Evolutionary conservation across 2,329 filamentous ascomycete species (phyloP), one percentile per base, ranked within the genome.

Genomic region (Alternaria gansuensis): DNA sequence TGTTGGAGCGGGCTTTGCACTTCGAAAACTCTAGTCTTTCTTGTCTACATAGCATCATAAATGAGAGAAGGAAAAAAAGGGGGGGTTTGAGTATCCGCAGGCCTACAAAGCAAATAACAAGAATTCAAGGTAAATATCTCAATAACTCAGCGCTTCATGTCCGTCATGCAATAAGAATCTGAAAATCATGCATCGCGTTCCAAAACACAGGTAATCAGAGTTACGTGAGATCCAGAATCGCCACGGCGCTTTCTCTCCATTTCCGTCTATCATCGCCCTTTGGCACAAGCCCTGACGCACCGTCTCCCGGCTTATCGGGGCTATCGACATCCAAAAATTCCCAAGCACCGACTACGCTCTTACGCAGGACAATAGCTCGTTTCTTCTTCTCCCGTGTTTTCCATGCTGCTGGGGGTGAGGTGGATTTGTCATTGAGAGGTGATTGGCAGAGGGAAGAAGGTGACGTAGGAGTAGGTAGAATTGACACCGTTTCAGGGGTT

Each of bases 211-310:
- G 8, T 21, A 34, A 10, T 13, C 9, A n/a, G 5, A 8, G 34
- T 17, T 33, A 73, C 26, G 63, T 74, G 53, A 78, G 48, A 65
- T 78, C 75, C 52, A 78, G 54, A 40, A 75, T 57, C 52, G 76
- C 74, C 37, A 78, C 67, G 43, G 74, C 70, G 28, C 76, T 78
- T 54, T 75, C 73, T 37, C 75, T 62, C 75, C 75, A 78, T 51
- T 60, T 67, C 41, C 68, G 58, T 54, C 72, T 67, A 56, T 68
- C 67, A 39, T 65, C 73, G 14, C 67, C 71, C 53, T 69, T 73
- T 24, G 52, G 39, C 21, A 63, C 50, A 8, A 43, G 21, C 0
- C 36, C 55, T 4, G 26, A 43, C 3, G 33, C 11, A 10, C 29
- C 50, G 6, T 33, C 58, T 11, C 3, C 56, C 2, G 40, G 43